Conservation (phyloP, 805 yeast species). For the Saccharomycopsis fermentans region DNA sequence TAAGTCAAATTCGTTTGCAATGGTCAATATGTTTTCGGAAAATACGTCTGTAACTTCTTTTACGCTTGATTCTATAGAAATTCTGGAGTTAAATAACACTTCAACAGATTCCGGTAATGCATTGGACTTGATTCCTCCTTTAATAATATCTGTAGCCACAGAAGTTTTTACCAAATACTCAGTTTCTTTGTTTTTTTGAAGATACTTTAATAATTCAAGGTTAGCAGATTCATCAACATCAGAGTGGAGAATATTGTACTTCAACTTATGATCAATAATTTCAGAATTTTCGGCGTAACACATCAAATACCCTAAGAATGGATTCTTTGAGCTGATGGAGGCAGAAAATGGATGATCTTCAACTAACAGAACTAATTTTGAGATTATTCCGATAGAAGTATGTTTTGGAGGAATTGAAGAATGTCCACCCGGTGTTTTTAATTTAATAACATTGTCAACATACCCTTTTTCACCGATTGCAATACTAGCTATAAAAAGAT, state of each 20-base stretch:
- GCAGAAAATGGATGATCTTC: constrained; percentile 49
- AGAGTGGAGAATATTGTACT: constrained; percentile 28
- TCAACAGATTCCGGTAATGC: constrained; percentile 61
- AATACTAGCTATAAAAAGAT: constrained; percentile 41
- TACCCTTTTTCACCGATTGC: constrained; percentile 57
- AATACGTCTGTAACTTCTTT: constrained; percentile 33
- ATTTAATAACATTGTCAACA: constrained; percentile 39
- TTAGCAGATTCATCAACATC: constrained; percentile 29
- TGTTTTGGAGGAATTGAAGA: constrained; percentile 76
- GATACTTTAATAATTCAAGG: constrained; percentile 24
- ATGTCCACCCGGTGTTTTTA: constrained; percentile 67
- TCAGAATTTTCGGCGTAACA: constrained; percentile 50
- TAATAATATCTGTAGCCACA: constrained; percentile 56
- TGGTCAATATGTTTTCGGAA: constrained; percentile 26
- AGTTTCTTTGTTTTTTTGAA: constrained; percentile 16
- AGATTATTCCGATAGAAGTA: constrained; percentile 65
- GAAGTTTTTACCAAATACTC: constrained; percentile 46
- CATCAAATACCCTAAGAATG: constrained; percentile 45
- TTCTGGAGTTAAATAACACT: constrained; percentile 52
- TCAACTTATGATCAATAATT: constrained; percentile 22
- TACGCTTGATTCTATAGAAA: constrained; percentile 45
- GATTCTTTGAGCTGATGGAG: constrained; percentile 42
- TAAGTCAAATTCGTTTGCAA: constrained; percentile 39
- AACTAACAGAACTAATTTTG: constrained; percentile 44
- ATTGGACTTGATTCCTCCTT: constrained; percentile 68